These are phyloP conservation scores for Actinomucor elegans DNA, from an alignment of 371 early-diverging fungal species.

Conservation along the genomic window DNA sequence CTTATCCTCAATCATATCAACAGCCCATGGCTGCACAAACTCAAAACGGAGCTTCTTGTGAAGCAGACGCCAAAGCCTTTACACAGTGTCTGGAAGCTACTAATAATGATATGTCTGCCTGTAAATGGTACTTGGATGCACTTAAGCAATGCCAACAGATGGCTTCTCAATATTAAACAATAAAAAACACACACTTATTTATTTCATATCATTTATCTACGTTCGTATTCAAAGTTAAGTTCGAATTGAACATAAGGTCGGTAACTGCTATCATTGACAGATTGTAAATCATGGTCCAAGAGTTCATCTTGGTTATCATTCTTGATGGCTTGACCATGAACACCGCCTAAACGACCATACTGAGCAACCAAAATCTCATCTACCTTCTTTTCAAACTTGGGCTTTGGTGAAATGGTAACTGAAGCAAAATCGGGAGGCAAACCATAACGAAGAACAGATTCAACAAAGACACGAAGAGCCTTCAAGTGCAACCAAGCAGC, in stretches of 20 bases:
- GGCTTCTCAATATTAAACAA: slow-evolving; percentile 37
- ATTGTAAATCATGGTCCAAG: slow-evolving; percentile 79
- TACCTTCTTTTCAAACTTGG: slow-evolving; percentile 77
- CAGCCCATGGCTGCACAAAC: slow-evolving; percentile 37
- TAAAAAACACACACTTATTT: neutral
- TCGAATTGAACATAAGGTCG: slow-evolving; percentile 88
- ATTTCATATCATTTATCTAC: slow-evolving; percentile 26
- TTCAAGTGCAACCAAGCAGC: slow-evolving; percentile 93
- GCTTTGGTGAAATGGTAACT: slow-evolving; percentile 77
- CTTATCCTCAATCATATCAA: slow-evolving; percentile 44
- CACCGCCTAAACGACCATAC: slow-evolving; percentile 67
- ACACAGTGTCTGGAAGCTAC: slow-evolving; percentile 83
- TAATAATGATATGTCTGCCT: slow-evolving; percentile 73
- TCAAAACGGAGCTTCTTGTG: slow-evolving; percentile 58
- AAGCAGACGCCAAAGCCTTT: slow-evolving; percentile 84
- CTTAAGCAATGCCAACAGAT: slow-evolving; percentile 84
- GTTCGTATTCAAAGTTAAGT: slow-evolving; percentile 60
- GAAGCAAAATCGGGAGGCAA: slow-evolving; percentile 93
- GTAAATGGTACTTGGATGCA: slow-evolving; percentile 87
- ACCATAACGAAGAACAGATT: slow-evolving; percentile 96
- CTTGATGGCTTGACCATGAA: slow-evolving; percentile 48
- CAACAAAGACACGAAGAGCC: slow-evolving; percentile 91
- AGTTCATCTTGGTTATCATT: slow-evolving; percentile 51
- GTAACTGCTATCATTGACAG: slow-evolving; percentile 84
- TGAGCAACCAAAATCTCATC: slow-evolving; percentile 68